Conservation (phyloP, 257 asterid genomes). For the Pogostemon cablin region DNA sequence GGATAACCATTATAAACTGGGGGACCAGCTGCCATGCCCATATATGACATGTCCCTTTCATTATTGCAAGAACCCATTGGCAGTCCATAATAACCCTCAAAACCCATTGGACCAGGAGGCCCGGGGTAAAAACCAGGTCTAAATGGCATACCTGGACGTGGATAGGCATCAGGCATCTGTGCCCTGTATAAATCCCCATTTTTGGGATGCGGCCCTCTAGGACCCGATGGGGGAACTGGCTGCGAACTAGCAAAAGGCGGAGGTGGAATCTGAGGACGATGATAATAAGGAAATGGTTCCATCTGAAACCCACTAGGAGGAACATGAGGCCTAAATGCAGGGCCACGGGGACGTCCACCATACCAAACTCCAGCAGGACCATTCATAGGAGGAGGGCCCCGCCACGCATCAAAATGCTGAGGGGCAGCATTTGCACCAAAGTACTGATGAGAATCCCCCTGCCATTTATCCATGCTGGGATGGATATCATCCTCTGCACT, state of each 20-base stretch:
- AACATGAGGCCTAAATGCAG: constrained; percentile 73
- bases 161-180: constrained; percentile 72
- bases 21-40: constrained; percentile 65
- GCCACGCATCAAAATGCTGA: constrained; percentile 86
- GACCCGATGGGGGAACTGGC: constrained; percentile 64
- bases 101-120: constrained; percentile 64
- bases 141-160: constrained; percentile 76
- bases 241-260: constrained; percentile 69
- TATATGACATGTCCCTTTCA: constrained; percentile 72
- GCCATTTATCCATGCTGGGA: constrained; percentile 73
- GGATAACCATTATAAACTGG: constrained; percentile 66
- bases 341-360: constrained; percentile 81
- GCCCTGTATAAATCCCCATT: constrained; percentile 82
- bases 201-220: constrained; percentile 83
- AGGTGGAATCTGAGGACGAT: constrained; percentile 77
- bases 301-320: constrained; percentile 79
- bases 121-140: constrained; percentile 84
- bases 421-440: constrained; percentile 58
- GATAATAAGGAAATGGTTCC: constrained; percentile 79
- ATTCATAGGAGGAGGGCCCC: constrained; percentile 76
- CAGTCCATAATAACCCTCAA: constrained; percentile 87
- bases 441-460: constrained; percentile 70
- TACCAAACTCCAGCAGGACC: constrained; percentile 79
- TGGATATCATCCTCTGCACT: constrained; percentile 56
- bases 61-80: constrained; percentile 75